Conservation (phyloP, 208 protist genomes). For the Trypanosoma theileri region DNA sequence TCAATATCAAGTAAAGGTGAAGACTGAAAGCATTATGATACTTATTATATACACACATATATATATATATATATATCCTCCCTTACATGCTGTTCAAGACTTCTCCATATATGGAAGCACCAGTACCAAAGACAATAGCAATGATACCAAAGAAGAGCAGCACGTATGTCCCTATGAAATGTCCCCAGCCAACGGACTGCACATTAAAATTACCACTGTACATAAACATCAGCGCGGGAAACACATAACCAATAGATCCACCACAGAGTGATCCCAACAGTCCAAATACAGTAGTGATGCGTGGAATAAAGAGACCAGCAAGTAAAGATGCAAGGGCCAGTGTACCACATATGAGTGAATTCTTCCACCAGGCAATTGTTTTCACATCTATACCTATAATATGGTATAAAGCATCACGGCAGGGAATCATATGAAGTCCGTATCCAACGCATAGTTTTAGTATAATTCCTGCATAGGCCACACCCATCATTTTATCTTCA, state of each 20-base stretch:
- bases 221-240: slow-evolving; percentile 73
- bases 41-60: too few species aligned
- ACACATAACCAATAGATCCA: slow-evolving; percentile 73
- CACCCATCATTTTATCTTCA: slow-evolving; percentile 44
- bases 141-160: slow-evolving; percentile 70
- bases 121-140: slow-evolving; percentile 67
- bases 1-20: too few species aligned
- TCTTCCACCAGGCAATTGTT: slow-evolving; percentile 51
- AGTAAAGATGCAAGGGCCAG: slow-evolving; percentile 44
- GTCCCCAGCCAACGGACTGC: slow-evolving; percentile 37
- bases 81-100: slow-evolving; percentile 2
- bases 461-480: slow-evolving; percentile 58
- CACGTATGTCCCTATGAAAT: slow-evolving; percentile 59
- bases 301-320: slow-evolving; percentile 70
- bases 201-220: slow-evolving; percentile 53
- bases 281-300: slow-evolving; percentile 68
- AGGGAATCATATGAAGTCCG: slow-evolving; percentile 62
- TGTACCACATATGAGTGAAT: slow-evolving; percentile 37
- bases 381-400: slow-evolving; percentile 38
- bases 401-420: slow-evolving; percentile 67
- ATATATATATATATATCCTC: too few species aligned
- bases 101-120: slow-evolving; percentile 53
- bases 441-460: slow-evolving; percentile 77
- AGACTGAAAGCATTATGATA: too few species aligned
- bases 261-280: slow-evolving; percentile 67